A percentile compares a stretch with the other conserved stretches of the same genome.
phyloP scores from a whole-genome alignment of 257 asterid species.

The Solanum commersonii region DNA sequence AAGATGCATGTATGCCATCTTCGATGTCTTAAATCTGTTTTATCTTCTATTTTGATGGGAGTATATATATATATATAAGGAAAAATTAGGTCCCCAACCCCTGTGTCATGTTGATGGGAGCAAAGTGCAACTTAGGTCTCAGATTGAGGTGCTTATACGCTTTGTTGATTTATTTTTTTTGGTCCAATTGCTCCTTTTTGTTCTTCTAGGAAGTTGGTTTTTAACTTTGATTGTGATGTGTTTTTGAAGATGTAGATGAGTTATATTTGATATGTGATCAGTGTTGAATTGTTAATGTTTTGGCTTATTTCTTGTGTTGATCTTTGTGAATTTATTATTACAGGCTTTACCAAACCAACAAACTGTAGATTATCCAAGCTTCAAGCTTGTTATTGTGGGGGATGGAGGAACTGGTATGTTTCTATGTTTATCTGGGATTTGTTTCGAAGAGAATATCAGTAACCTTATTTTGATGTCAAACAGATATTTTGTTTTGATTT shows the following conservation, averaged over 20 bases:
- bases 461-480: not conserved
- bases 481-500: not conserved
- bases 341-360: constrained; percentile 65
- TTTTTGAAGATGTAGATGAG: not conserved
- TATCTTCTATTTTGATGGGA: not conserved
- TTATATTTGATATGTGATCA: not conserved
- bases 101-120: not conserved
- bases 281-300: not conserved
- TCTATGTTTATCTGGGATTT: not conserved
- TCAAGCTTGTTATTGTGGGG: constrained; percentile 75
- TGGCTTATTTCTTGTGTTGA: not conserved
- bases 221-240: not conserved
- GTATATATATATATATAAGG: too few species aligned
- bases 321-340: not conserved
- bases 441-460: not conserved
- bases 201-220: not conserved
- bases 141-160: not conserved
- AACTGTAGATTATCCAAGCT: constrained; percentile 70
- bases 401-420: constrained; percentile 74
- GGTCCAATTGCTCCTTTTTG: not conserved
- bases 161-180: not conserved
- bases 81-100: not conserved
- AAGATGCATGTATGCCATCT: not conserved
- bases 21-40: not conserved
- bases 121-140: not conserved